Percentiles rank a stretch among this genome's conserved stretches.
phyloP scores from a whole-genome alignment of 2,329 filamentous ascomycete species.

The Rutstroemia sp. region DNA sequence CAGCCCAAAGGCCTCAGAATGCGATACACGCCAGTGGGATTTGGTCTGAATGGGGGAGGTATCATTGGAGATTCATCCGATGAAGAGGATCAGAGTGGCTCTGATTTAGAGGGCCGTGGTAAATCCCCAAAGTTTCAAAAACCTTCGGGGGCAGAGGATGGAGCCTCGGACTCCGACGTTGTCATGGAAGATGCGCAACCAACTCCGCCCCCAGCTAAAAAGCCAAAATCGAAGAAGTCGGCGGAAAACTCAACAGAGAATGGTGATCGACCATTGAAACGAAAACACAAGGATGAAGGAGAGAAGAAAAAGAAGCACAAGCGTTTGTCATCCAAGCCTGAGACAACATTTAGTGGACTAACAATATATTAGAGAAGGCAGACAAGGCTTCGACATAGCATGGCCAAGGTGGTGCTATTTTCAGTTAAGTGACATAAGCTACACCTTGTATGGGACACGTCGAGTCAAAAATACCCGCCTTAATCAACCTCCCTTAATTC shows the following conservation, averaged over 20 bases:
- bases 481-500: too few species aligned
- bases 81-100: conserved; percentile 13
- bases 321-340: conserved; percentile 19
- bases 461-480: too few species aligned
- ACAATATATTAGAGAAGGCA: neutral
- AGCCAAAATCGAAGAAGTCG: conserved; percentile 7
- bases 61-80: conserved; percentile 29
- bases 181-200: conserved; percentile 17
- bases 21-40: conserved; percentile 61
- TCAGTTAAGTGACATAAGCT: too few species aligned
- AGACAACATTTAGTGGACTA: neutral
- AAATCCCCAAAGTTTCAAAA: conserved; percentile 2
- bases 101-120: conserved; percentile 17
- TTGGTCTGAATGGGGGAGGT: conserved; percentile 36
- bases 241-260: conserved; percentile 8
- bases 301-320: conserved; percentile 20
- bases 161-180: conserved; percentile 10
- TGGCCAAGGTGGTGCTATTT: too few species aligned
- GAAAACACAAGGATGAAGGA: conserved; percentile 19
- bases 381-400: neutral
- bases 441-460: too few species aligned
- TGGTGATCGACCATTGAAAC: conserved; percentile 14
- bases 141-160: neutral
- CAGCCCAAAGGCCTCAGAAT: conserved; percentile 62
- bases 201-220: conserved; percentile 4